These are phyloP conservation scores for Nemania serpens DNA, from an alignment of 2,329 filamentous ascomycete genomes.

Conservation along the genomic window DNA sequence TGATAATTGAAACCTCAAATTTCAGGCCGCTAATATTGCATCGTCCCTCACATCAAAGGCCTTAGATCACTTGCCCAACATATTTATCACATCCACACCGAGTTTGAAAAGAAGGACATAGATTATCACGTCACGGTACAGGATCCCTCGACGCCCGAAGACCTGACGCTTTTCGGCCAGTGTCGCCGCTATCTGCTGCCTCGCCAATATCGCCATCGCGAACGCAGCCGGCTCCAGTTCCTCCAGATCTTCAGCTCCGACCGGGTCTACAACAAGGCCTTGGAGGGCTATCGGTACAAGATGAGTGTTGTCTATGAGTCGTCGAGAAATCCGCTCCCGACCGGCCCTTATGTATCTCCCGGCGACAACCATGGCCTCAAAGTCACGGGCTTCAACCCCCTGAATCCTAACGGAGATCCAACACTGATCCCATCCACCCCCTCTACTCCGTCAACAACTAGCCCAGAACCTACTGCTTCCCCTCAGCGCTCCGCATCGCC, in stretches of 20 bases:
- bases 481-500: conserved; percentile 13
- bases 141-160: conserved; percentile 11
- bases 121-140: conserved; percentile 23
- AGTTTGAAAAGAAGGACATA: conserved; percentile 26
- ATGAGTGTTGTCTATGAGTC: conserved; percentile 61
- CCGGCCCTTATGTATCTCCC: conserved; percentile 54
- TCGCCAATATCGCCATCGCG: conserved; percentile 30
- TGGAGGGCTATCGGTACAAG: conserved; percentile 34
- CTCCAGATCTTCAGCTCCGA: conserved; percentile 44
- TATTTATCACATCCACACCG: conserved; percentile 25
- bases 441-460: conserved; percentile 21
- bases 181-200: conserved; percentile 37
- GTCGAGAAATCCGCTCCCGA: conserved; percentile 48
- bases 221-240: conserved; percentile 48
- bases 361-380: conserved; percentile 49
- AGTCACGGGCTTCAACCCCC: conserved; percentile 47
- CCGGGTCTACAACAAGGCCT: conserved; percentile 33
- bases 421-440: conserved; percentile 30
- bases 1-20: conserved; percentile 20
- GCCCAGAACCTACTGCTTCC: conserved; percentile 28
- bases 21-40: conserved; percentile 30
- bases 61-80: conserved; percentile 28
- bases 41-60: conserved; percentile 16
- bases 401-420: conserved; percentile 45
- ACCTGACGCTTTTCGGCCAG: conserved; percentile 9